Base-by-base conservation (phyloP, 768 basidiomycete genomes). In the Phaeolepiota aurea region DNA sequence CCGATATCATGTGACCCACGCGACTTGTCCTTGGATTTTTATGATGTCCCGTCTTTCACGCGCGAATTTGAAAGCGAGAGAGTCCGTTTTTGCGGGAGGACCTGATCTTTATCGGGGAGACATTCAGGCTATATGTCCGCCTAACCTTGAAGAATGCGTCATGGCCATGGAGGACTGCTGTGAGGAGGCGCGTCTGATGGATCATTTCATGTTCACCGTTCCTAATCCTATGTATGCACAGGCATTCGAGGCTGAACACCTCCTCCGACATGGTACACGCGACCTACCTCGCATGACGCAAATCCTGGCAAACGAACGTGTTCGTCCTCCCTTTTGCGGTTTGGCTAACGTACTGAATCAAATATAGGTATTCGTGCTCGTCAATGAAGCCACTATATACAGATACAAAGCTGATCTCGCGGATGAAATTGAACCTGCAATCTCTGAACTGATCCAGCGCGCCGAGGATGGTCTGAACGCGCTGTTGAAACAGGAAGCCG, bases 341-440 rank as follows among this genome's bases (percentile, higher is more conserved):
- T 3, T 22, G 12, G 33, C 3, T 5, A 20, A 12, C n/a, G 30
- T 21, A 13, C 12, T 20, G 9, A 2, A n/a, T 9, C 16, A 19
- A 28, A 40, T 37, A 19, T 42, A 90, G 87, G 76, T 86, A 0
- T 89, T 84, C 53, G 61, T 85, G 13, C 72, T 90, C 7, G 68
- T 87, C 1, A 76, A 83, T 40, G 86, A 89, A 55, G 69, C 66
- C 10, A 83, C 79, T 0, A 72, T 88, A n/a, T 71, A 72, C 40
- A 70, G 64, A 57, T 87, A 89, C 63, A 87, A 88, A 52, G 61
- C 79, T 2, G 80, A 82, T 32, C 66, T 89, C 30, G 79, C 75
- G 1, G 82, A 86, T 39, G 87, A 88, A 54, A 77, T 90, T 7
- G 87, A 89, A 44, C 87, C 87, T 13, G 77, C 82, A 20, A 81